A percentile compares a stretch with the other conserved stretches of the same genome.
phyloP scores from a whole-genome alignment of 768 basidiomycete species.

The Phallus indusiatus region DNA sequence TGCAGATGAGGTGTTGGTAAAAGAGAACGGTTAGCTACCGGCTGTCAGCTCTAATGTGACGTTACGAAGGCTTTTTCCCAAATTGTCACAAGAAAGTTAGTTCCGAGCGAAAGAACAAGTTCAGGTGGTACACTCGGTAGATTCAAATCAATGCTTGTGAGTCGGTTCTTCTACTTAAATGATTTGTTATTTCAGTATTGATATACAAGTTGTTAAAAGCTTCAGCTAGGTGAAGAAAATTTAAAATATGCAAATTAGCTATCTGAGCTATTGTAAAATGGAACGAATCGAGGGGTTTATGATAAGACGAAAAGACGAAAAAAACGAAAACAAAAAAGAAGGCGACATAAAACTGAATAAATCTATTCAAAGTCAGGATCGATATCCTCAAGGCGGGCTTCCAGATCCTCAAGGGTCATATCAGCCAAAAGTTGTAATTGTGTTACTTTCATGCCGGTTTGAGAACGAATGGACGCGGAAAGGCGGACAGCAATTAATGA shows the following conservation, averaged over 20 bases:
- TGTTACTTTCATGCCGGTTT: constrained; percentile 17
- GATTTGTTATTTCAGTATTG: neutral
- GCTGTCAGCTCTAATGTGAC: too few species aligned
- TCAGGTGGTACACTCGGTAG: too few species aligned
- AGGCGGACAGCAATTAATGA: constrained; percentile 31
- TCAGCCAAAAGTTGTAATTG: constrained; percentile 30
- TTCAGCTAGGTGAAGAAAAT: too few species aligned
- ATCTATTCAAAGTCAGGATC: neutral
- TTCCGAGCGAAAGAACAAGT: too few species aligned
- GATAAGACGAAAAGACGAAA: neutral
- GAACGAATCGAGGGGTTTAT: neutral
- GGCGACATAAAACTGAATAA: neutral
- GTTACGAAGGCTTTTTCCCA: too few species aligned
- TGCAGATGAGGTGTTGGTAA: neutral
- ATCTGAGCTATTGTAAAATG: neutral
- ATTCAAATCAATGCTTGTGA: too few species aligned
- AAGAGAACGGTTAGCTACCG: neutral
- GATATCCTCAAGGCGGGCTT: constrained; percentile 2
- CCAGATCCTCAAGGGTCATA: constrained; percentile 23
- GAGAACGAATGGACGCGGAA: constrained; percentile 22
- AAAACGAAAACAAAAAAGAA: neutral
- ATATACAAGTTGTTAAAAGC: neutral
- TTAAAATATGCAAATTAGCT: neutral
- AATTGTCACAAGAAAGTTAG: too few species aligned
- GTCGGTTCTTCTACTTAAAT: neutral